Percentiles rank a stretch among this genome's conserved stretches.
phyloP scores from a whole-genome alignment of 768 basidiomycete species.

The Dioszegia crocea region DNA sequence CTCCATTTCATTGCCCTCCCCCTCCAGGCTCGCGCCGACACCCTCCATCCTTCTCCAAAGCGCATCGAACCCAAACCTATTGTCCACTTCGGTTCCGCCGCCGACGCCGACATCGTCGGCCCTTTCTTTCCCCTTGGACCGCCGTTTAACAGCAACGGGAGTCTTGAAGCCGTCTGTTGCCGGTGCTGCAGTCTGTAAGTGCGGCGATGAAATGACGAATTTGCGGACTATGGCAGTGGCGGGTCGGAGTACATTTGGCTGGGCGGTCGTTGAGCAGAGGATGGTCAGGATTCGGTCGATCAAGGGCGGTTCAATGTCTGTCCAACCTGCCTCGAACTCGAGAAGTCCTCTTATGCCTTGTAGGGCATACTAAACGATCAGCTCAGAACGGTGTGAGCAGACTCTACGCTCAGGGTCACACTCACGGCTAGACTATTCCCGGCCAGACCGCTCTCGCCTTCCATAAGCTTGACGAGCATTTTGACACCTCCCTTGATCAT shows the following conservation, averaged over 20 bases:
- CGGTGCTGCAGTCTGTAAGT: neutral
- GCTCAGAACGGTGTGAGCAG: too few species aligned
- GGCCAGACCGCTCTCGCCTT: conserved; percentile 19
- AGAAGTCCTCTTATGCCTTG: conserved; percentile 40
- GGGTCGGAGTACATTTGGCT: conserved; percentile 42
- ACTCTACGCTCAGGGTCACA: too few species aligned
- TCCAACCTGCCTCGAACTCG: conserved; percentile 41
- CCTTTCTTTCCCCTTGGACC: conserved; percentile 21
- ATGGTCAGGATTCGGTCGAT: conserved; percentile 27
- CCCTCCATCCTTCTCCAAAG: conserved; percentile 21
- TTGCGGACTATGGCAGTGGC: conserved; percentile 40
- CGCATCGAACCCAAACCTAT: conserved; percentile 31
- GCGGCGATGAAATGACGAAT: conserved; percentile 35
- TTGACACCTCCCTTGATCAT: conserved; percentile 41
- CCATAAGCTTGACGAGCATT: conserved; percentile 31
- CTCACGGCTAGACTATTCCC: conserved; percentile 43
- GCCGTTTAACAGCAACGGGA: conserved; percentile 5
- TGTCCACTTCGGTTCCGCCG: conserved; percentile 2
- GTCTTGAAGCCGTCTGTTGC: conserved; percentile 12
- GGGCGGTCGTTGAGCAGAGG: conserved; percentile 19
- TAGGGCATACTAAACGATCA: conserved; percentile 36
- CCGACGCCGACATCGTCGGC: conserved; percentile 1
- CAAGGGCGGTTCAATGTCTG: conserved; percentile 20
- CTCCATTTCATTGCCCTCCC: conserved; percentile 15
- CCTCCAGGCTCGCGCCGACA: conserved; percentile 2